phyloP scores from a whole-genome alignment of 164 flowering plant genomes.

The Houttuynia cordata region DNA sequence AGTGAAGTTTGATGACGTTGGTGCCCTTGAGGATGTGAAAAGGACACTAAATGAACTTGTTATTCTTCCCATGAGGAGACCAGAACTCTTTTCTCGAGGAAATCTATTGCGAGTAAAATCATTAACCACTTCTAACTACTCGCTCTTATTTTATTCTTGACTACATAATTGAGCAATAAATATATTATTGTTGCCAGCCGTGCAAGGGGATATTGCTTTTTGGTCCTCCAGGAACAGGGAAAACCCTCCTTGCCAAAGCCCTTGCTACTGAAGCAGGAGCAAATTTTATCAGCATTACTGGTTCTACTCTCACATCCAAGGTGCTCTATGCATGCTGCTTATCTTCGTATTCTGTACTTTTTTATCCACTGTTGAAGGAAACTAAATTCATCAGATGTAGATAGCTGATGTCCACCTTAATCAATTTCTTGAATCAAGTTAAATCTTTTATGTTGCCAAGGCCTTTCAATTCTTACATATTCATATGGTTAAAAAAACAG shows the following conservation, averaged over 20 bases:
- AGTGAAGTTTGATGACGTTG: slow-evolving; percentile 86
- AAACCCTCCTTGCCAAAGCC: slow-evolving; percentile 98
- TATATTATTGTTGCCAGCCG: slow-evolving; percentile 44
- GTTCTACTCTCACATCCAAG: slow-evolving; percentile 97
- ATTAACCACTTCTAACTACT: background rate
- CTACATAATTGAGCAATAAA: background rate
- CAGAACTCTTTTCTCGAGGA: slow-evolving; percentile 89
- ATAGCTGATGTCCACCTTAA: background rate
- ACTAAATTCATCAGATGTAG: no score
- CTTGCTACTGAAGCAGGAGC: slow-evolving; percentile 99
- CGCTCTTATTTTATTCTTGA: no score
- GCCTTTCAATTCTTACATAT: no score
- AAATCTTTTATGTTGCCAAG: no score
- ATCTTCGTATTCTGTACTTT: background rate
- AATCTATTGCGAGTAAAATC: slow-evolving; percentile 73
- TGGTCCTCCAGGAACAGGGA: slow-evolving; percentile 99
- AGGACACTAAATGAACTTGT: slow-evolving; percentile 87
- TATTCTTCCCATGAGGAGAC: slow-evolving; percentile 96
- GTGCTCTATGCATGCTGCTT: slow-evolving; percentile 14
- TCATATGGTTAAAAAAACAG: no score
- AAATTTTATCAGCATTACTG: slow-evolving; percentile 94
- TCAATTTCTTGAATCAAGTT: no score
- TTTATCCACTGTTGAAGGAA: background rate
- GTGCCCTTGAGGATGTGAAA: slow-evolving; percentile 98
- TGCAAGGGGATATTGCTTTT: slow-evolving; percentile 98